Evolutionary conservation across 345 rosid genomes (phyloP), one percentile per base, ranked within the genome.

Genomic region (Stellera chamaejasme): DNA sequence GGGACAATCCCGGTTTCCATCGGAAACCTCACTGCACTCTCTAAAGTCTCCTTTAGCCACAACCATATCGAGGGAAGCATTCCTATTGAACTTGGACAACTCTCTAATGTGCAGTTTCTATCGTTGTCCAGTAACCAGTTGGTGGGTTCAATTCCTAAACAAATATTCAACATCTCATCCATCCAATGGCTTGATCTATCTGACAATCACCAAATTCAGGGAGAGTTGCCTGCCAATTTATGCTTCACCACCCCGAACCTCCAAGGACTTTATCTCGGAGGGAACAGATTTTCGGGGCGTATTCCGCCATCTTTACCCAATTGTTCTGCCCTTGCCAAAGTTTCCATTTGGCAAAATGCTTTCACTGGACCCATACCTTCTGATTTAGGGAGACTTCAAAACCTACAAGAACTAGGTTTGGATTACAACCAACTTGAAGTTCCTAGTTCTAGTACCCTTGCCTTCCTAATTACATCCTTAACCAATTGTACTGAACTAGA

Each of bases 231-330:
- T 23, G 16, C 3, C 8, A 28, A 65, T 36, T 48, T 65, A 12
- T 64, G 61, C 16, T 4, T 48, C 48, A 45, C 50, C 19, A 64
- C 65, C 45, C 70, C 67, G 6, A 58, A 65, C 45, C 59, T 69
- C 7, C 3, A 3, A 11, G 0, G 0, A 3, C 25, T 70, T 10
- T 19, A 16, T n/a, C 12, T 69, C 3, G 14, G 13, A 0, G 0
- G 1, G 0, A 48, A 66, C 19, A 2, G 19, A 3, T 60, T 60
- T 27, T 11, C n/a, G 3, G 70, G 67, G 3, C 7, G 47, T 1
- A 59, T 70, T 45, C 72, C 70, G 10, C 4, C 48, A 3, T 66
- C 75, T 6, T 15, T 70, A 32, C 52, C 61, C 15, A 67, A 70
- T 61, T 69, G 62, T 10, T 58, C 75, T 4, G 42, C 25, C 4